phyloP scores from a whole-genome alignment of 805 yeast species.

The Metschnikowia lochheadii region DNA sequence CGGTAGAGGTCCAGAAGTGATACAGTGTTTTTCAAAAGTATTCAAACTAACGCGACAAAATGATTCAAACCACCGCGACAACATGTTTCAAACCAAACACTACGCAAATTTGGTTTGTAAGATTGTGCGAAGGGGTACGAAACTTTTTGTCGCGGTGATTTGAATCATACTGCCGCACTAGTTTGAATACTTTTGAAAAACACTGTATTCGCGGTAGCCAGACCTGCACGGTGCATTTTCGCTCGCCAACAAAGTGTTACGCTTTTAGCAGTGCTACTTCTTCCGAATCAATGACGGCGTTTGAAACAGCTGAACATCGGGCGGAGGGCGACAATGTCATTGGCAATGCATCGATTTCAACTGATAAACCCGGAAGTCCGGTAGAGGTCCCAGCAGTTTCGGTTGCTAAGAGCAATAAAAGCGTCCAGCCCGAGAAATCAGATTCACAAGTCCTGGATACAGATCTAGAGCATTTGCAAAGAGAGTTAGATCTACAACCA shows the following conservation, averaged over 20 bases:
- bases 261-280: not conserved
- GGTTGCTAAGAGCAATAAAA: not conserved
- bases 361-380: not conserved
- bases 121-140: too few relatives aligned
- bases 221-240: constrained; percentile 2
- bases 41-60: too few relatives aligned
- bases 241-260: constrained; percentile 3
- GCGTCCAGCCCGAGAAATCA: not conserved
- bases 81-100: too few relatives aligned
- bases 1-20: not conserved
- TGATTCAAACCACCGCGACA: too few relatives aligned
- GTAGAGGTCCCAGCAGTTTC: not conserved
- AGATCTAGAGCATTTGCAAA: constrained; percentile 10
- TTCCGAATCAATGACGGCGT: not conserved
- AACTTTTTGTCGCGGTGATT: too few relatives aligned
- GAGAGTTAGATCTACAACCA: constrained; percentile 14
- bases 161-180: too few relatives aligned
- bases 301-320: not conserved
- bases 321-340: not conserved
- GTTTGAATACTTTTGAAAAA: too few relatives aligned
- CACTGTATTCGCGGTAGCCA: not conserved
- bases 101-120: too few relatives aligned
- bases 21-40: too few relatives aligned
- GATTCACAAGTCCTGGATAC: not conserved
- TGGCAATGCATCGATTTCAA: too few relatives aligned